Percentiles rank a stretch among this genome's conserved stretches.
Evolutionary conservation across 768 basidiomycete species (phyloP).

Genomic region (Pleurotus sapidus): DNA sequence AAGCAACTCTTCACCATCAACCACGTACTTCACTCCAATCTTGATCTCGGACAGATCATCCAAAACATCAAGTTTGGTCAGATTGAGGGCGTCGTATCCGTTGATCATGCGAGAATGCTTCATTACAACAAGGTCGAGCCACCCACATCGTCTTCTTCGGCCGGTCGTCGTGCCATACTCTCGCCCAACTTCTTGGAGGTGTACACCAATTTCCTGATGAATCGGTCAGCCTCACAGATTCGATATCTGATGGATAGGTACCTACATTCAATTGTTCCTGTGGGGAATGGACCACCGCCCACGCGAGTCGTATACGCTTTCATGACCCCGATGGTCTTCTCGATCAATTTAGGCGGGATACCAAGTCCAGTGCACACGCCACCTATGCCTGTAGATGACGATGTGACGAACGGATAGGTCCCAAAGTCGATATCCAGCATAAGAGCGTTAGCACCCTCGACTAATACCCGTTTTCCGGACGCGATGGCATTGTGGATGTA

Average conservation of each 20-base stretch:
- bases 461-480: constrained; percentile 76
- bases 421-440: constrained; percentile 99
- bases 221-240: not conserved
- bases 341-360: constrained; percentile 86
- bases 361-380: constrained; percentile 98
- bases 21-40: constrained; percentile 75
- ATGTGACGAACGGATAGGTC: constrained; percentile 97
- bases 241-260: constrained; percentile 10
- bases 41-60: constrained; percentile 86
- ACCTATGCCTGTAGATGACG: constrained; percentile 89
- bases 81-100: constrained; percentile 89
- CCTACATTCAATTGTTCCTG: constrained; percentile 90
- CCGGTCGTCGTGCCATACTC: constrained; percentile 96
- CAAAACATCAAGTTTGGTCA: constrained; percentile 95
- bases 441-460: constrained; percentile 97
- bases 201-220: constrained; percentile 70
- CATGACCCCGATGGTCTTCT: constrained; percentile 87
- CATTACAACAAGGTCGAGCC: constrained; percentile 96
- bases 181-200: constrained; percentile 89
- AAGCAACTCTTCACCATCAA: constrained; percentile 73
- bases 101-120: constrained; percentile 92
- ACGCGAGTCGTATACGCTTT: constrained; percentile 99
- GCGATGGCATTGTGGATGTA: constrained; percentile 82
- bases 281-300: constrained; percentile 98
- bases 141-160: constrained; percentile 89